These are phyloP conservation scores for Neofusicoccum kwambonambiense DNA, from an alignment of 2,329 filamentous ascomycete genomes.

Conservation along the genomic window DNA sequence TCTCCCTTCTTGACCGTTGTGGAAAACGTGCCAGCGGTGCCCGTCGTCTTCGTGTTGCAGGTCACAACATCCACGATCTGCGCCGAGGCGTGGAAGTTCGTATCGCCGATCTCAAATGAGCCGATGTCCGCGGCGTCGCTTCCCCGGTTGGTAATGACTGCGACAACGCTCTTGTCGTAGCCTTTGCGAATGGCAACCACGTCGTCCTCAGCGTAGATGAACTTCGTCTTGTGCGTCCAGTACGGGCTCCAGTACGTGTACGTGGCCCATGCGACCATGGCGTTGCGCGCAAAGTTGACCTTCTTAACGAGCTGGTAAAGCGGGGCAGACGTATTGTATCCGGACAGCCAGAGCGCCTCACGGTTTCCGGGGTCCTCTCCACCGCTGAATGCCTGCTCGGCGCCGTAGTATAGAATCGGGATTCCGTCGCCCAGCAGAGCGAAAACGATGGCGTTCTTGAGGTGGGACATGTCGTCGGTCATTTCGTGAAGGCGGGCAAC, in stretches of 20 bases:
- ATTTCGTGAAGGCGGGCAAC: conserved; percentile 37
- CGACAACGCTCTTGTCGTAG: conserved; percentile 1
- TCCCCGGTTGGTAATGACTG: conserved; percentile 4
- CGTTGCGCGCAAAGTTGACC: conserved; percentile 9
- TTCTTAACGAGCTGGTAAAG: conserved; percentile 18
- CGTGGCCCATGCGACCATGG: not conserved
- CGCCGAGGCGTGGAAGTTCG: conserved; percentile 3
- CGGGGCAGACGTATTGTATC: conserved; percentile 28
- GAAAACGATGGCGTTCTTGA: conserved; percentile 41
- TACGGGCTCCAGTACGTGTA: conserved; percentile 11
- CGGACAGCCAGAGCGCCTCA: conserved; percentile 41
- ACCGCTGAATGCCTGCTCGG: conserved; percentile 38
- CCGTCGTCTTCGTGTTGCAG: conserved; percentile 6
- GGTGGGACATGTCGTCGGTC: conserved; percentile 35
- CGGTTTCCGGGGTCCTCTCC: conserved; percentile 40
- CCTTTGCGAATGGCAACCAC: not conserved
- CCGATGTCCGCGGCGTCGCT: not conserved
- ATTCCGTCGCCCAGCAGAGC: conserved; percentile 39
- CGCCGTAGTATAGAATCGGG: conserved; percentile 42
- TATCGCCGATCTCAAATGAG: conserved; percentile 8
- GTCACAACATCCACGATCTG: conserved; percentile 2
- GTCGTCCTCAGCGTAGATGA: not conserved
- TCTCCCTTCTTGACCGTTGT: not conserved
- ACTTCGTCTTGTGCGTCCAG: conserved; percentile 4
- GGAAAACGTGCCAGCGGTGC: not conserved